A percentile compares a stretch with the other conserved stretches of the same genome.
These are phyloP conservation scores for Xylaria polymorpha DNA, from an alignment of 2,329 filamentous ascomycete species.

Conservation along the genomic window DNA sequence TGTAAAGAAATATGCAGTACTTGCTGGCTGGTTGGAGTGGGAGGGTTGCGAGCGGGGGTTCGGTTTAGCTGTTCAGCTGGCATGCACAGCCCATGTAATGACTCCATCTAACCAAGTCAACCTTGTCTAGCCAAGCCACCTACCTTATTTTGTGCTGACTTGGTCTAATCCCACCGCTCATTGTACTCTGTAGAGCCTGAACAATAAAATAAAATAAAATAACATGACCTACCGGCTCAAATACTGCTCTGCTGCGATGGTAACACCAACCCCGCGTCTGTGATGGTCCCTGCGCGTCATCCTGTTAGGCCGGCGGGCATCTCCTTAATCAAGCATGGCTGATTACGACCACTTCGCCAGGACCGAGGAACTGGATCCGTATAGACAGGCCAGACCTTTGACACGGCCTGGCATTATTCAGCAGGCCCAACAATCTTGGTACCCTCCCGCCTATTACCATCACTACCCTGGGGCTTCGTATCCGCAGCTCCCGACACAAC, in stretches of 20 bases:
- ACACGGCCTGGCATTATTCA: constrained; percentile 20
- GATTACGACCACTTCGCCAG: constrained; percentile 10
- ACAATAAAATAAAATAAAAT: no score
- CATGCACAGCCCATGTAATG: constrained; percentile 30
- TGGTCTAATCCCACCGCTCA: constrained; percentile 1
- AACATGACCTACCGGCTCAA: not conserved
- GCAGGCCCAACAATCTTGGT: constrained; percentile 22
- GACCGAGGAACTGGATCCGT: not conserved
- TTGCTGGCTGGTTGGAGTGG: not conserved
- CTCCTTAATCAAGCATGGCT: constrained; percentile 22
- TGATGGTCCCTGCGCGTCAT: constrained; percentile 22
- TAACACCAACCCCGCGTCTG: not conserved
- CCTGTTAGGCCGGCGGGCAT: constrained; percentile 31
- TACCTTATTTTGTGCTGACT: constrained; percentile 19
- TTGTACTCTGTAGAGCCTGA: constrained; percentile 13
- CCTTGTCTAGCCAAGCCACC: constrained; percentile 22
- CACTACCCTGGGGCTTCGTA: constrained; percentile 23
- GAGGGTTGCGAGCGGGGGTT: constrained; percentile 20
- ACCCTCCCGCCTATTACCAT: constrained; percentile 18
- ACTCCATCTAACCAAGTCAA: constrained; percentile 7
- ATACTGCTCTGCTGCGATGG: constrained; percentile 9
- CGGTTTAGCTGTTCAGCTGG: constrained; percentile 27
- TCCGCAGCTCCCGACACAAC: constrained; percentile 18
- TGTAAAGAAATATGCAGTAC: not conserved
- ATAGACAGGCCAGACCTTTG: constrained; percentile 7